Conservation (phyloP, 2,329 filamentous ascomycete genomes). For the Neofusicoccum parvum region DNA sequence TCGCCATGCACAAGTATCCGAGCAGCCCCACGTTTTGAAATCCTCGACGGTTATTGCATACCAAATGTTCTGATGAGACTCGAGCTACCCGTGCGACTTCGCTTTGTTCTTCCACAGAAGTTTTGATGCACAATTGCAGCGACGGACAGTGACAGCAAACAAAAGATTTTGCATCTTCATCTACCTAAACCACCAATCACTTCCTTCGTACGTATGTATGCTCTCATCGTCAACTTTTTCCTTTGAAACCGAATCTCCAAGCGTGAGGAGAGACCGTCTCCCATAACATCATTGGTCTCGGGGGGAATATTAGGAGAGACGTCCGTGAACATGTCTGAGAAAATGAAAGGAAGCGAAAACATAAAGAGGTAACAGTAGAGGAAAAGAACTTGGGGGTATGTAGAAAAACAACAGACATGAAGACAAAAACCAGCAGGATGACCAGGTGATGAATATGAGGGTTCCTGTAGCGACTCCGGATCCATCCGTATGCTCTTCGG, state of each 20-base stretch:
- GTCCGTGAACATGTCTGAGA: not conserved
- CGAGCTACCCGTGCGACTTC: too few species aligned
- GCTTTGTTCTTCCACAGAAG: too few species aligned
- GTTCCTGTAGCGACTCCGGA: not conserved
- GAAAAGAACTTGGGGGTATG: slow-evolving; percentile 18
- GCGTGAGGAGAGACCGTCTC: not conserved
- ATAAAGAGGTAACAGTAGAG: not conserved
- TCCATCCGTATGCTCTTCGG: not conserved
- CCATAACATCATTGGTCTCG: not conserved
- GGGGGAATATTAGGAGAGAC: not conserved
- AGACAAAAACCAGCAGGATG: not conserved
- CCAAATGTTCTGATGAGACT: too few species aligned
- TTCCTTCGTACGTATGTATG: not conserved
- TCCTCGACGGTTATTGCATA: not conserved
- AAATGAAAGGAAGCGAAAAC: not conserved
- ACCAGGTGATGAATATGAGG: not conserved
- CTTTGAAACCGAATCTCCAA: not conserved
- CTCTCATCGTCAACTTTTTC: not conserved
- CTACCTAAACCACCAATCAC: not conserved
- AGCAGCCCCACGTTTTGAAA: not conserved
- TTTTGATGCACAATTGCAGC: too few species aligned
- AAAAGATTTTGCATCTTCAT: not conserved
- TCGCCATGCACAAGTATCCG: not conserved
- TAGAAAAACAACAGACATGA: slow-evolving; percentile 16
- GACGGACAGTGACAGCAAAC: not conserved